These are phyloP conservation scores for Flaveria sonorensis DNA, from an alignment of 129 eudicot species.

Conservation along the genomic window DNA sequence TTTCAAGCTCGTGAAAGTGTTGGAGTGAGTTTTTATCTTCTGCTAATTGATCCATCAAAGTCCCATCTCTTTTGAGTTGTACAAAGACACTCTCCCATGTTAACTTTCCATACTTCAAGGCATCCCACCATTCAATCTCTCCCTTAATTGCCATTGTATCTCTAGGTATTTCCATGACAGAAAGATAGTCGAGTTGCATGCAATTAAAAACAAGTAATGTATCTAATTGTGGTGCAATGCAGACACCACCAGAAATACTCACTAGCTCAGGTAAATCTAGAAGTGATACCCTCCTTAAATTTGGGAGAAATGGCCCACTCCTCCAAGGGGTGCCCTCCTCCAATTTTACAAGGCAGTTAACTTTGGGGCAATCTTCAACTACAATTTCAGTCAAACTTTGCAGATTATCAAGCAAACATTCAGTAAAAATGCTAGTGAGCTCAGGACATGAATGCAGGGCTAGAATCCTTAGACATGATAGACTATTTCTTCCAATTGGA, in stretches of 20 bases:
- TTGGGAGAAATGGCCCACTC: slow-evolving; percentile 24
- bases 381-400: slow-evolving; percentile 23
- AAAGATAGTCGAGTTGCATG: slow-evolving; percentile 32
- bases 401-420: slow-evolving; percentile 22
- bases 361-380: slow-evolving; percentile 40
- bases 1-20: slow-evolving; percentile 20
- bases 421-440: slow-evolving; percentile 32
- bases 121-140: slow-evolving; percentile 35
- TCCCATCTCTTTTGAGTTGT: slow-evolving; percentile 27
- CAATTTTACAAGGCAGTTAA: slow-evolving; percentile 24
- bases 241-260: slow-evolving; percentile 29
- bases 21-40: slow-evolving; percentile 33
- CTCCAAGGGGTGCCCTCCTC: slow-evolving; percentile 8
- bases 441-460: slow-evolving; percentile 45
- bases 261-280: slow-evolving; percentile 35
- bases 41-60: slow-evolving; percentile 32
- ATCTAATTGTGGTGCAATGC: slow-evolving; percentile 33
- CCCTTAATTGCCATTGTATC: slow-evolving; percentile 18
- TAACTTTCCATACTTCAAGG: slow-evolving; percentile 15
- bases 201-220: slow-evolving; percentile 40
- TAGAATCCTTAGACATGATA: slow-evolving; percentile 34
- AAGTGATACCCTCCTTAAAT: slow-evolving; percentile 30
- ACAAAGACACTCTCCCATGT: slow-evolving; percentile 21
- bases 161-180: slow-evolving; percentile 22
- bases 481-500: slow-evolving; percentile 14